Conservation (phyloP, 495 filamentous ascomycete species). For the Lineolata rhizophorae region DNA sequence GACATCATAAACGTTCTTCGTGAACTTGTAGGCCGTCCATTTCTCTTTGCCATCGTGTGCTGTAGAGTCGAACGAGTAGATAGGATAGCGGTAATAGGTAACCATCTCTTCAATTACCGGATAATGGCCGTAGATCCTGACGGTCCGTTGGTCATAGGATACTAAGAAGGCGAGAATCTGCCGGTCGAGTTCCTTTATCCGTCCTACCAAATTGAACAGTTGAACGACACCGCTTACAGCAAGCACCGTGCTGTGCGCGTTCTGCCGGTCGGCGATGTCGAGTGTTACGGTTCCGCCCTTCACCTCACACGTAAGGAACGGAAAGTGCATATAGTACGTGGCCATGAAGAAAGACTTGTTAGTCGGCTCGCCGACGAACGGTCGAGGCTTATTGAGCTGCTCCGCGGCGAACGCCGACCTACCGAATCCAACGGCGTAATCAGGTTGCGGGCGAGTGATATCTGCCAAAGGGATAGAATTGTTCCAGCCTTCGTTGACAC, state of each 20-base stretch:
- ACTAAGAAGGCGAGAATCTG: constrained; percentile 25
- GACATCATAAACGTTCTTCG: too few relatives aligned
- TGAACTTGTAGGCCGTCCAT: constrained; percentile 4
- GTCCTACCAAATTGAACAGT: constrained; percentile 14
- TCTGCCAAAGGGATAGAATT: constrained; percentile 6
- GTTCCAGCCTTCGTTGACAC: constrained; percentile 10
- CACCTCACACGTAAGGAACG: not conserved
- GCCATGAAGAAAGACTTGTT: not conserved
- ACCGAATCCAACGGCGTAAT: constrained; percentile 16
- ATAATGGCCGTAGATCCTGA: constrained; percentile 14
- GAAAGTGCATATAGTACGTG: constrained; percentile 1
- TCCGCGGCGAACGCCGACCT: constrained; percentile 20
- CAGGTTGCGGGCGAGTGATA: constrained; percentile 12
- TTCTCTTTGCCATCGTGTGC: constrained; percentile 15
- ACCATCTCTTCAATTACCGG: constrained; percentile 1
- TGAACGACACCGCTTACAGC: constrained; percentile 15
- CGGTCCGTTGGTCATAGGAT: constrained; percentile 19
- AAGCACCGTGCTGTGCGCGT: constrained; percentile 17
- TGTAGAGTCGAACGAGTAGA: constrained; percentile 13
- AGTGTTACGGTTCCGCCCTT: not conserved
- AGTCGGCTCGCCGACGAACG: not conserved
- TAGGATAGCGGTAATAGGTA: constrained; percentile 14
- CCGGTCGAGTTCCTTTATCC: constrained; percentile 18
- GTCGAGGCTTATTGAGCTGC: constrained; percentile 11
- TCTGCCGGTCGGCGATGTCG: constrained; percentile 9